Conservation (phyloP, 495 filamentous ascomycete species). For the Massariosphaeria phaeospora region DNA sequence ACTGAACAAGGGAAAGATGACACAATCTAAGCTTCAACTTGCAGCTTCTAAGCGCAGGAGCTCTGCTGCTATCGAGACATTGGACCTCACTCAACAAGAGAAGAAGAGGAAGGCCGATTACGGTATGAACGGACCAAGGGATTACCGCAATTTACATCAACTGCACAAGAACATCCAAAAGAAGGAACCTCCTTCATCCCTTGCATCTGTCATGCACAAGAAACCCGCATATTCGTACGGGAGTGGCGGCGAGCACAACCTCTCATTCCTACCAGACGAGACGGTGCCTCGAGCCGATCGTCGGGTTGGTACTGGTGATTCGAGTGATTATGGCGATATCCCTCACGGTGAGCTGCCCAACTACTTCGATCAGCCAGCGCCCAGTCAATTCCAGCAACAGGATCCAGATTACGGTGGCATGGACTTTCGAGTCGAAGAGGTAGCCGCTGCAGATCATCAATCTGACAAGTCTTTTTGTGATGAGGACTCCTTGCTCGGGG, state of each 20-base stretch:
- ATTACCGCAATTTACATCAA: slow-evolving; percentile 36
- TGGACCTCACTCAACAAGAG: slow-evolving; percentile 38
- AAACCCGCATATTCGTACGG: slow-evolving; percentile 39
- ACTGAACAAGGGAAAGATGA: slow-evolving; percentile 7
- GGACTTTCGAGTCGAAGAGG: too few relatives aligned
- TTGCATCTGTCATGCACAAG: slow-evolving; percentile 32
- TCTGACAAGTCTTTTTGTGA: slow-evolving; percentile 19
- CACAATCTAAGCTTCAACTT: slow-evolving; percentile 28
- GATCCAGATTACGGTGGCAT: too few relatives aligned
- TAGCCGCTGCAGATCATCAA: too few relatives aligned
- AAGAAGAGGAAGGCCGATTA: slow-evolving; percentile 27
- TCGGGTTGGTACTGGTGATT: too few relatives aligned
- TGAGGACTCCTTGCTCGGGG: slow-evolving; percentile 33
- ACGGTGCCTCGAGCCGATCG: too few relatives aligned
- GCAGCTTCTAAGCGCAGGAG: slow-evolving; percentile 33
- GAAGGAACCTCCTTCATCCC: slow-evolving; percentile 21
- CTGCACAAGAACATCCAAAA: slow-evolving; percentile 39
- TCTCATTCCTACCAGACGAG: slow-evolving; percentile 21
- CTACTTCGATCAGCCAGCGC: neutral
- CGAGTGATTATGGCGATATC: slow-evolving; percentile 28
- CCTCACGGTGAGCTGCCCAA: neutral
- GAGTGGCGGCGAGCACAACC: slow-evolving; percentile 35
- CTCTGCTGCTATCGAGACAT: slow-evolving; percentile 29
- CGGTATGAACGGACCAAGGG: slow-evolving; percentile 31
- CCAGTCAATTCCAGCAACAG: neutral